Conservation (phyloP, 805 yeast species). For the Torulaspora quercuum region DNA sequence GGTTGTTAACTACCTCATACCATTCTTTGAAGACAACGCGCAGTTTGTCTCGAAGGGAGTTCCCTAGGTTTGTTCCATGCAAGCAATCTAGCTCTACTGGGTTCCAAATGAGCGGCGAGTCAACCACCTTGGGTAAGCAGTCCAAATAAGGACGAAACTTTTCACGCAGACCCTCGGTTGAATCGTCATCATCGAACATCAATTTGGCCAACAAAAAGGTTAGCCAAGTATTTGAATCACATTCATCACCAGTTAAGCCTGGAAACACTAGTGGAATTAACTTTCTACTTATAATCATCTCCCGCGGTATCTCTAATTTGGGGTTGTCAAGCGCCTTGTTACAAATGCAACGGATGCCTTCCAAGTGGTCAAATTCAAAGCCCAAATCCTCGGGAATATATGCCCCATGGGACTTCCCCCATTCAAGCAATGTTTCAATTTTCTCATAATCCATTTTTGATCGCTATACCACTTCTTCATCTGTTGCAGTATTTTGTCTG, state of each 20-base stretch:
- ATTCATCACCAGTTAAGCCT: slow-evolving; percentile 4
- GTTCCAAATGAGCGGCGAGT: slow-evolving; percentile 62
- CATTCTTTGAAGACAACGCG: slow-evolving; percentile 59
- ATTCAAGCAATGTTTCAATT: slow-evolving; percentile 21
- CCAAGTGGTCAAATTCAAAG: slow-evolving; percentile 34
- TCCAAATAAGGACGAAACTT: slow-evolving; percentile 46
- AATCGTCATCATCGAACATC: slow-evolving; percentile 34
- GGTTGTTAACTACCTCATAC: slow-evolving; percentile 32
- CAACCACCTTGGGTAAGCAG: slow-evolving; percentile 47
- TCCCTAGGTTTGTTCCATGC: slow-evolving; percentile 63
- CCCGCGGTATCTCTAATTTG: slow-evolving; percentile 31
- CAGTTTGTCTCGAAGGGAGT: slow-evolving; percentile 49
- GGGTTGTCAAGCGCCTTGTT: slow-evolving; percentile 26
- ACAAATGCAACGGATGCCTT: slow-evolving; percentile 40
- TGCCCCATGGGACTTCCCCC: slow-evolving; percentile 43
- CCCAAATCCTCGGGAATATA: slow-evolving; percentile 32
- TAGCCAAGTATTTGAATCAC: slow-evolving; percentile 34
- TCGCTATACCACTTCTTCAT: background rate
- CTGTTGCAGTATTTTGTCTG: no score
- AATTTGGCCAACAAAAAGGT: slow-evolving; percentile 43
- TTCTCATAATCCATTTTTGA: slow-evolving; percentile 3
- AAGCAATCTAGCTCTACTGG: slow-evolving; percentile 49
- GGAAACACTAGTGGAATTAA: slow-evolving; percentile 29
- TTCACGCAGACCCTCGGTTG: slow-evolving; percentile 10
- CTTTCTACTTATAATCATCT: slow-evolving; percentile 31